Percentiles rank a stretch among this genome's conserved stretches.
These are phyloP conservation scores for Iris pallida DNA, from an alignment of 116 monocot species.

Conservation along the genomic window DNA sequence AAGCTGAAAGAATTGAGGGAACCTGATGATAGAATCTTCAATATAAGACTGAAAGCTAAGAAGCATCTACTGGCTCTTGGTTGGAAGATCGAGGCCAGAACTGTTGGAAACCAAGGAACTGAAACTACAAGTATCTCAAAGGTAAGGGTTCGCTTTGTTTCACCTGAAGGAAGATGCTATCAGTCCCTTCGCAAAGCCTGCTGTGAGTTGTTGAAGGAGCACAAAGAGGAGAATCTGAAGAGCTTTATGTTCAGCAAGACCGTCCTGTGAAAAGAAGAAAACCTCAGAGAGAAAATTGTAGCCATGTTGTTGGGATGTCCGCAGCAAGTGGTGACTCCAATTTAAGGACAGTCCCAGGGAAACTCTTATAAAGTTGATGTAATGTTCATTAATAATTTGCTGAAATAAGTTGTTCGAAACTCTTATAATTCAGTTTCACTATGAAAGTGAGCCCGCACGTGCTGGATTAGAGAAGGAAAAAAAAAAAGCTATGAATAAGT, in stretches of 20 bases:
- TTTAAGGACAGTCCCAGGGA: neutral
- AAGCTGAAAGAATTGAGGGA: neutral
- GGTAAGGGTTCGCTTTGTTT: slow-evolving; percentile 28
- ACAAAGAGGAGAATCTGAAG: slow-evolving; percentile 1
- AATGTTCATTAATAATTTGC: no score
- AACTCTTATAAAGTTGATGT: no score
- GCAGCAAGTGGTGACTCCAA: neutral
- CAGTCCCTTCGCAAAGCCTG: slow-evolving; percentile 38
- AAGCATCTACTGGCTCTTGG: slow-evolving; percentile 57
- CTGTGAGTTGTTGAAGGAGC: slow-evolving; percentile 13
- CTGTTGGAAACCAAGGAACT: neutral
- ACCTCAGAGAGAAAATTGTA: neutral
- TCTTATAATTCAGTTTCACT: no score
- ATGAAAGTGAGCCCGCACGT: no score
- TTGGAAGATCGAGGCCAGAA: slow-evolving; percentile 47
- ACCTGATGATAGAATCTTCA: neutral
- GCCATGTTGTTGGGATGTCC: neutral
- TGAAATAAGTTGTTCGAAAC: no score
- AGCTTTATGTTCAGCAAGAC: neutral
- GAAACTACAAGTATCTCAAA: neutral
- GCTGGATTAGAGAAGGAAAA: no score
- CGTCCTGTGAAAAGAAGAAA: neutral
- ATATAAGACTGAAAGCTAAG: slow-evolving; percentile 24
- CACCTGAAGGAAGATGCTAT: slow-evolving; percentile 37
- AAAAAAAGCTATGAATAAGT: no score